Conservation (phyloP, 2,329 filamentous ascomycete species). For the Trichoderma sp. region DNA sequence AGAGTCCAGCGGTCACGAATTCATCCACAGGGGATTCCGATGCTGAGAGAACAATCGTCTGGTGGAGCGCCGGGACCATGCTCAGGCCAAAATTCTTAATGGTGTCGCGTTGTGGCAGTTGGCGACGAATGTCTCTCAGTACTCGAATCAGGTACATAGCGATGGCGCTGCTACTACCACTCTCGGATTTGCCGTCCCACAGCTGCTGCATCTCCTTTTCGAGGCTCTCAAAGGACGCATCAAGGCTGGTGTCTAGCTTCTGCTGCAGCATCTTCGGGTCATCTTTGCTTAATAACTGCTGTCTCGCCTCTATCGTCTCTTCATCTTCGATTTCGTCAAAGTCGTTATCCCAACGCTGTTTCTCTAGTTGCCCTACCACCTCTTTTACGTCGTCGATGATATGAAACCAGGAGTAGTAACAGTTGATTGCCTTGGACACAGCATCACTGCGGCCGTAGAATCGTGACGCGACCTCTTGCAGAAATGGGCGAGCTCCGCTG, state of each 20-base stretch:
- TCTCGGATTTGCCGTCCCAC: constrained; percentile 47
- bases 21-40: constrained; percentile 48
- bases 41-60: constrained; percentile 55
- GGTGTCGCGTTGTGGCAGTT: constrained; percentile 54
- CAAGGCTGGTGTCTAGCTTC: constrained; percentile 55
- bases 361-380: constrained; percentile 63
- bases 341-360: constrained; percentile 73
- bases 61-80: constrained; percentile 64
- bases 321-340: constrained; percentile 73
- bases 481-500: constrained; percentile 65
- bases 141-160: constrained; percentile 70
- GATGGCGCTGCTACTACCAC: constrained; percentile 49
- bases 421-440: constrained; percentile 59
- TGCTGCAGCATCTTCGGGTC: constrained; percentile 65
- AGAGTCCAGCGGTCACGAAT: constrained; percentile 43
- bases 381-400: constrained; percentile 65
- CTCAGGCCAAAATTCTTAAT: constrained; percentile 57
- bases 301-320: constrained; percentile 63
- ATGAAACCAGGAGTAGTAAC: constrained; percentile 71
- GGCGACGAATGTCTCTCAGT: constrained; percentile 68
- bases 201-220: constrained; percentile 53
- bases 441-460: constrained; percentile 70
- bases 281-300: constrained; percentile 67
- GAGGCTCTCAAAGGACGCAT: constrained; percentile 57
- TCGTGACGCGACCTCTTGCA: constrained; percentile 65